phyloP scores from a whole-genome alignment of 176 grass and related monocot genomes.

The Aegilops bicornis region DNA sequence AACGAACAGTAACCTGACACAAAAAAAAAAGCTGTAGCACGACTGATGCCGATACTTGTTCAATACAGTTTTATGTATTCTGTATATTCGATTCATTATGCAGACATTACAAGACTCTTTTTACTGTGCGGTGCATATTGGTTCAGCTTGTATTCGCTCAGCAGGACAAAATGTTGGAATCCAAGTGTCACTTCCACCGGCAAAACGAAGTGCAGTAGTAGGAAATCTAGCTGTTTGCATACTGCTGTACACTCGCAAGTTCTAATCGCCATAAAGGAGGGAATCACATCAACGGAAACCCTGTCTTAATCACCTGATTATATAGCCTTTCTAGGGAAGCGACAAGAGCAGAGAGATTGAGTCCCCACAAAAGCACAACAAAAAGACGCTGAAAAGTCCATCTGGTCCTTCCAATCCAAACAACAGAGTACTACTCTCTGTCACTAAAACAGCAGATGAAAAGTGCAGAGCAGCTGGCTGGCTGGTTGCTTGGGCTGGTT shows the following conservation, averaged over 20 bases:
- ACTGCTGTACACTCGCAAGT: not conserved
- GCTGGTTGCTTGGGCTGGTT: not conserved
- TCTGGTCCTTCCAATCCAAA: too few relatives aligned
- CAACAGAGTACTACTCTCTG: too few relatives aligned
- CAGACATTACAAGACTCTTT: not conserved
- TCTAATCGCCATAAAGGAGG: not conserved
- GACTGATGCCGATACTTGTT: too few relatives aligned
- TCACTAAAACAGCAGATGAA: not conserved
- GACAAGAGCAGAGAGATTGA: not conserved
- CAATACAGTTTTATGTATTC: too few relatives aligned
- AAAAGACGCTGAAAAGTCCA: not conserved
- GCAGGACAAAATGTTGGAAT: not conserved
- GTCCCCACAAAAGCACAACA: slow-evolving; percentile 8
- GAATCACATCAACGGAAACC: not conserved
- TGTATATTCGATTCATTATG: not conserved
- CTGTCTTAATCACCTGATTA: not conserved
- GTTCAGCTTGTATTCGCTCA: not conserved
- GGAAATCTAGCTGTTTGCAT: not conserved
- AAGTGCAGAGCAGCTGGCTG: not conserved
- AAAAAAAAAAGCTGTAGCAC: too few relatives aligned
- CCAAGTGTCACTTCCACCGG: not conserved
- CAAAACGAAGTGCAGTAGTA: not conserved
- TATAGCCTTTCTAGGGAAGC: not conserved
- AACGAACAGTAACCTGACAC: not conserved
- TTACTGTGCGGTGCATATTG: too few relatives aligned